Percentiles rank a stretch among this genome's conserved stretches.
phyloP scores from a whole-genome alignment of 148 eudicot genomes.

The Nyssa sinensis region DNA sequence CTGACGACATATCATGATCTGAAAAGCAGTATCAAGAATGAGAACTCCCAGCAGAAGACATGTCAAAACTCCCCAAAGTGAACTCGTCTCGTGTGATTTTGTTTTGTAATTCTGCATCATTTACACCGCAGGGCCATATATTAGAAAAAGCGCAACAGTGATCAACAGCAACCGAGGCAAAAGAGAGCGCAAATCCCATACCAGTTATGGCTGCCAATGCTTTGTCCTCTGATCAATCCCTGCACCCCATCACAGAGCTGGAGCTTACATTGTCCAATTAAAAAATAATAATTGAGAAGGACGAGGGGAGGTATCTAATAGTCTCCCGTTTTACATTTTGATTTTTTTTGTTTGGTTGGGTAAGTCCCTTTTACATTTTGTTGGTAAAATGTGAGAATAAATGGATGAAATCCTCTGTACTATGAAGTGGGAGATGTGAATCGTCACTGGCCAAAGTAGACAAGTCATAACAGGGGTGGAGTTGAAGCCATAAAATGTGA shows the following conservation, averaged over 20 bases:
- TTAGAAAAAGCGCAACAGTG: not conserved
- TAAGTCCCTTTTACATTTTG: too few species aligned
- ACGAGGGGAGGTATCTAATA: not conserved
- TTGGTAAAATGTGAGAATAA: not conserved
- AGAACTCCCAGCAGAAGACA: too few species aligned
- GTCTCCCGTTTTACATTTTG: too few species aligned
- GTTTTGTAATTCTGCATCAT: too few species aligned
- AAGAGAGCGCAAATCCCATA: not conserved
- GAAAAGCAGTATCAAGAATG: too few species aligned
- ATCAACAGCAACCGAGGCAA: not conserved
- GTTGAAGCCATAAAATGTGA: not conserved
- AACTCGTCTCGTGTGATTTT: too few species aligned
- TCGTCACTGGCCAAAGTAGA: not conserved
- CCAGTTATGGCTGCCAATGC: not conserved
- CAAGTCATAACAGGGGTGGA: not conserved
- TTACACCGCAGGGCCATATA: not conserved
- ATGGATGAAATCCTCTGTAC: not conserved
- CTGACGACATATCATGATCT: too few species aligned
- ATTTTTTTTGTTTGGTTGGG: too few species aligned
- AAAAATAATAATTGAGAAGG: not conserved
- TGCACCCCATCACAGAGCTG: not conserved
- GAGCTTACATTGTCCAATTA: not conserved
- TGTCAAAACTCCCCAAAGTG: too few species aligned
- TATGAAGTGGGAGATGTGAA: not conserved
- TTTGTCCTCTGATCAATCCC: not conserved